Conservation (phyloP, 2,329 filamentous ascomycete genomes). For the Polychaeton citri region DNA sequence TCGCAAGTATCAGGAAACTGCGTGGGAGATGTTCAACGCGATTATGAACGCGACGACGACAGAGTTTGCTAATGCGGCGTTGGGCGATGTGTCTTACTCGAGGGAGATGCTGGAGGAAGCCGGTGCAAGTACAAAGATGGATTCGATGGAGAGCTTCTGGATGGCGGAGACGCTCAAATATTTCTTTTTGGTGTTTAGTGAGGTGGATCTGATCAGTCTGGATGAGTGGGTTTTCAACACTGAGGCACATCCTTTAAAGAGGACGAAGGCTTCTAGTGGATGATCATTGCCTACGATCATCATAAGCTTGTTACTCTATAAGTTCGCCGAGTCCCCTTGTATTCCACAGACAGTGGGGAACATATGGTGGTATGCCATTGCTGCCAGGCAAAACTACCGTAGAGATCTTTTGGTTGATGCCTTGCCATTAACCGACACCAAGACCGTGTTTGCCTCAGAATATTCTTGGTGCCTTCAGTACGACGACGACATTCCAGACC, state of each 20-base stretch:
- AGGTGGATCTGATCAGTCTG: constrained; percentile 28
- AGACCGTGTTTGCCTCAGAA: too few relatives aligned
- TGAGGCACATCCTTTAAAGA: constrained; percentile 35
- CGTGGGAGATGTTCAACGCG: constrained; percentile 38
- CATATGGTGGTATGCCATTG: too few relatives aligned
- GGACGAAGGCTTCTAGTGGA: constrained; percentile 6
- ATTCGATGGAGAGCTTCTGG: constrained; percentile 39
- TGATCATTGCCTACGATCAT: not conserved
- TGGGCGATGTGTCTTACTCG: constrained; percentile 27
- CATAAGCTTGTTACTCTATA: too few relatives aligned
- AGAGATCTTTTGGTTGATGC: too few relatives aligned
- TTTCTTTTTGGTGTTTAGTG: constrained; percentile 34
- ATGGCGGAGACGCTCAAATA: constrained; percentile 38
- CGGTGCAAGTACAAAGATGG: constrained; percentile 16
- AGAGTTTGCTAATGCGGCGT: constrained; percentile 31
- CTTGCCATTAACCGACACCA: too few relatives aligned
- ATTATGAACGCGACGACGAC: constrained; percentile 31
- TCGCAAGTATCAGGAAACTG: constrained; percentile 29
- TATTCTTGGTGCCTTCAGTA: too few relatives aligned
- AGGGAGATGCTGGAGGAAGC: constrained; percentile 22
- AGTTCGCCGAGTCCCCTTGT: not conserved
- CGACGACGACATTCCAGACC: too few relatives aligned
- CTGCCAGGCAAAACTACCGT: too few relatives aligned
- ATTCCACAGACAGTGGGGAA: too few relatives aligned
- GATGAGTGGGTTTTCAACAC: constrained; percentile 39